These are phyloP conservation scores for Ceratocystiopsis minuta DNA, from an alignment of 2,329 filamentous ascomycete genomes.

Conservation along the genomic window DNA sequence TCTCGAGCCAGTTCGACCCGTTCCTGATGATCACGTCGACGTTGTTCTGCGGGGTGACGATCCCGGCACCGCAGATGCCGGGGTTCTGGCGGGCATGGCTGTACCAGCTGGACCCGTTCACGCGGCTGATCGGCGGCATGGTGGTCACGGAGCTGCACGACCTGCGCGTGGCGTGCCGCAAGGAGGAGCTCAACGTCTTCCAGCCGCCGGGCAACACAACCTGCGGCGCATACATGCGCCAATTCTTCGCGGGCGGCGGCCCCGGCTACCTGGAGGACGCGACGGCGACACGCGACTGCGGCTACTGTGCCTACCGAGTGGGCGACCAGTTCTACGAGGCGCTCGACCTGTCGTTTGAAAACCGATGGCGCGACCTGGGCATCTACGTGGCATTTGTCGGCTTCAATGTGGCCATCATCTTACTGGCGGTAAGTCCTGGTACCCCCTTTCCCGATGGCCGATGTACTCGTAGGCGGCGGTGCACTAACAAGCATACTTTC, in stretches of 20 bases:
- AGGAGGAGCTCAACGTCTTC: constrained; percentile 49
- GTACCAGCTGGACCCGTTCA: constrained; percentile 71
- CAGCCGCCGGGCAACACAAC: constrained; percentile 43
- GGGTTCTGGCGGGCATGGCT: constrained; percentile 65
- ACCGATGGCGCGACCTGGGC: constrained; percentile 68
- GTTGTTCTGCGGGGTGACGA: constrained; percentile 75
- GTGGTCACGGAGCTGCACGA: constrained; percentile 60
- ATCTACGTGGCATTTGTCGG: constrained; percentile 61
- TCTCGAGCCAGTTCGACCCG: constrained; percentile 64
- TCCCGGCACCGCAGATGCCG: constrained; percentile 61
- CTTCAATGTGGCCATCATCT: constrained; percentile 52
- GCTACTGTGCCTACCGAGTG: constrained; percentile 66
- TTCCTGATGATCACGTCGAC: constrained; percentile 69
- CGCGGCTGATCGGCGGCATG: constrained; percentile 62
- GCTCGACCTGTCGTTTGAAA: constrained; percentile 44
- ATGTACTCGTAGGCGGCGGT: too few species aligned
- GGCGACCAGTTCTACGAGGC: constrained; percentile 65
- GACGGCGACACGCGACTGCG: constrained; percentile 48
- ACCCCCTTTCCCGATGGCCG: too few species aligned
- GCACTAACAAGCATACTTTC: background rate
- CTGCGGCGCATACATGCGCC: constrained; percentile 58
- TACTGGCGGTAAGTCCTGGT: constrained; percentile 28
- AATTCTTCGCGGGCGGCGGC: constrained; percentile 51
- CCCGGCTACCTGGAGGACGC: constrained; percentile 48
- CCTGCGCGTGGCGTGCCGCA: constrained; percentile 40